These are phyloP conservation scores for Bryopsis sp. DNA, from an alignment of 139 green algal species.

Conservation along the genomic window DNA sequence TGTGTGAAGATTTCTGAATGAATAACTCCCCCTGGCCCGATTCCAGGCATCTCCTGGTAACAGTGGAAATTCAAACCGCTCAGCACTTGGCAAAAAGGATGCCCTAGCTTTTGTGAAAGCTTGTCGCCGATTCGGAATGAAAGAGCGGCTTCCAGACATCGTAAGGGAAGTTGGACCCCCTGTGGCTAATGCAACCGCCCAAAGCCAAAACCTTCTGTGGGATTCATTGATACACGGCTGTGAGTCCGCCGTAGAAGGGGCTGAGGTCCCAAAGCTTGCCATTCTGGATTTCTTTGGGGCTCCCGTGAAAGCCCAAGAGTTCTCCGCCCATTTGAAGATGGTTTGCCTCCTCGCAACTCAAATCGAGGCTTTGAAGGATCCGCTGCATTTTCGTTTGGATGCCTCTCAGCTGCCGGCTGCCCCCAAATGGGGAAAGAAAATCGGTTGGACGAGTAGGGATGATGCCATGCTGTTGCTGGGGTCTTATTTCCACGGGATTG, in stretches of 20 bases:
- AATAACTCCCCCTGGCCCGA: too few species aligned
- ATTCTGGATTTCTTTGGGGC: conserved; percentile 88
- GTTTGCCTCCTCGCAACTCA: conserved; percentile 48
- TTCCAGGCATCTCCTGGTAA: neutral
- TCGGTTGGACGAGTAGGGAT: conserved; percentile 58
- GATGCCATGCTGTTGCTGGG: conserved; percentile 78
- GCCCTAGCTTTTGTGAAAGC: conserved; percentile 55
- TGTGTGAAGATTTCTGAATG: too few species aligned
- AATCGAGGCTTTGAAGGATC: conserved; percentile 25
- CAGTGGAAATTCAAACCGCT: neutral
- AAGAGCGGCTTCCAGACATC: conserved; percentile 33
- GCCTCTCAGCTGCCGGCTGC: conserved; percentile 20
- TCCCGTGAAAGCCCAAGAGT: conserved; percentile 66
- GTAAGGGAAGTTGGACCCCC: conserved; percentile 28
- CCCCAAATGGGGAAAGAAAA: conserved; percentile 11
- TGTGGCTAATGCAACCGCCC: neutral
- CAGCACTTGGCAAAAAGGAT: conserved; percentile 40
- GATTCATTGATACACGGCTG: conserved; percentile 39
- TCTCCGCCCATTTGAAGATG: conserved; percentile 38
- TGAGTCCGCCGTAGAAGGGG: conserved; percentile 22
- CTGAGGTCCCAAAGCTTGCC: conserved; percentile 19
- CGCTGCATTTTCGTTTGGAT: conserved; percentile 22
- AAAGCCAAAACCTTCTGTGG: conserved; percentile 35
- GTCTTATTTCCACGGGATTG: conserved; percentile 58
- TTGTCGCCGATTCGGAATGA: conserved; percentile 42